phyloP scores from a whole-genome alignment of 805 yeast species.

The Suhomyces sp. region DNA sequence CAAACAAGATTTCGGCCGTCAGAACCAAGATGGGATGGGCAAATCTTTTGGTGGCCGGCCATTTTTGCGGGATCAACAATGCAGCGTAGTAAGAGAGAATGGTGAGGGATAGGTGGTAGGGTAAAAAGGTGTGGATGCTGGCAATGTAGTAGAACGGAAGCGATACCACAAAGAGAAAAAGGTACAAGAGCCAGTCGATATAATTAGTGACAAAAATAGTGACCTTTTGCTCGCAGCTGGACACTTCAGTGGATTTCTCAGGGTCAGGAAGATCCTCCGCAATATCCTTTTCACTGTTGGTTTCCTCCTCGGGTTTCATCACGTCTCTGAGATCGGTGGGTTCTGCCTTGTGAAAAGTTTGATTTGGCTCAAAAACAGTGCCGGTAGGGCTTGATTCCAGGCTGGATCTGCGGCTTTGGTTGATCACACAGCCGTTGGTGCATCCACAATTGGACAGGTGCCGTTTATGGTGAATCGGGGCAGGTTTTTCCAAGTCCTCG shows the following conservation, averaged over 20 bases:
- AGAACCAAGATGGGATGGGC: conserved; percentile 72
- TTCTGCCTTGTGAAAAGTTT: no score
- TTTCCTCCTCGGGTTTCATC: not conserved
- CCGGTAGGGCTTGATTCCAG: not conserved
- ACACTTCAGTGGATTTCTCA: not conserved
- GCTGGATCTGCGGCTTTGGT: not conserved
- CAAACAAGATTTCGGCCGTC: conserved; percentile 60
- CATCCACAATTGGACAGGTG: not conserved
- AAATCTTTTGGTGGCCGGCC: conserved; percentile 47
- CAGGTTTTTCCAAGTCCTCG: conserved; percentile 5
- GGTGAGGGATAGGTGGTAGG: conserved; percentile 60
- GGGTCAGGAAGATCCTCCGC: not conserved
- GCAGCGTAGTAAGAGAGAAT: conserved; percentile 55
- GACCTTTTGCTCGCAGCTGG: conserved; percentile 5
- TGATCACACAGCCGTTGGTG: not conserved
- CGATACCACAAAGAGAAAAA: conserved; percentile 49
- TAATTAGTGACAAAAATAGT: conserved; percentile 40
- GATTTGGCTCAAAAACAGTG: not conserved
- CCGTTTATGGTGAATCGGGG: conserved; percentile 4
- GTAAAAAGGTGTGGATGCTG: conserved; percentile 50
- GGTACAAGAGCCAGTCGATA: conserved; percentile 56
- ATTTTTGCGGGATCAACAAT: conserved; percentile 41
- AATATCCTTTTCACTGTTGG: not conserved
- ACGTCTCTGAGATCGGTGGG: not conserved
- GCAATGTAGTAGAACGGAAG: conserved; percentile 56